phyloP scores from a whole-genome alignment of 169 alveolate genomes.

The Plasmodium vivax region DNA sequence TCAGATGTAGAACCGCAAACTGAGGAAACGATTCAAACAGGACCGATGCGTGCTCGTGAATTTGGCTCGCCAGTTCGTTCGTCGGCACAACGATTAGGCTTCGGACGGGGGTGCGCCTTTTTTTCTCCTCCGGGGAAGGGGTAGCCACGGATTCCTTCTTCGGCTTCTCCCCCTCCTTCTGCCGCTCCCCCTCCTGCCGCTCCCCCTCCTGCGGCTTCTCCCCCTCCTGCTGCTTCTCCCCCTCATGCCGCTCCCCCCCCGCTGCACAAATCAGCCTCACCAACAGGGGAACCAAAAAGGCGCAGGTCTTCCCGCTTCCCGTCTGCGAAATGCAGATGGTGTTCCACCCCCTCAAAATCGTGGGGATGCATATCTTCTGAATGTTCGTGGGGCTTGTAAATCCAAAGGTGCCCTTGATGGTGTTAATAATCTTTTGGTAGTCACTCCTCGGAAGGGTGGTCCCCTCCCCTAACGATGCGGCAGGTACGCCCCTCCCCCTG shows the following conservation, averaged over 20 bases:
- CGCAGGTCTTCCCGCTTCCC: constrained; percentile 87
- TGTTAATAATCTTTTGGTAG: constrained; percentile 13
- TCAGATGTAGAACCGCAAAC: not conserved
- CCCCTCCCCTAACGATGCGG: not conserved
- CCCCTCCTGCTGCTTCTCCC: not conserved
- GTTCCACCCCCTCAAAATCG: constrained; percentile 78
- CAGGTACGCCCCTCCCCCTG: not conserved
- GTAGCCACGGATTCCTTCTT: no score
- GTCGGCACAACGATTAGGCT: constrained; percentile 69
- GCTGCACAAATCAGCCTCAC: not conserved
- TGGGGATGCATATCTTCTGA: constrained; percentile 78
- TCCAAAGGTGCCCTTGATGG: constrained; percentile 30
- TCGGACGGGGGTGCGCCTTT: not conserved
- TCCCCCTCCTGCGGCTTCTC: not conserved
- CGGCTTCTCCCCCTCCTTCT: no score
- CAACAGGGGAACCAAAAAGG: constrained; percentile 81
- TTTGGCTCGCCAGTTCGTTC: constrained; percentile 47
- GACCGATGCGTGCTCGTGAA: constrained; percentile 45
- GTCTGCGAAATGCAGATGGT: constrained; percentile 85
- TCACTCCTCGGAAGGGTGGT: not conserved
- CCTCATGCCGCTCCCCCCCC: not conserved
- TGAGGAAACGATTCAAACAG: constrained; percentile 33
- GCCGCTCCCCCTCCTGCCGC: not conserved
- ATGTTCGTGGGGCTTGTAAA: constrained; percentile 48
- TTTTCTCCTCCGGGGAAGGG: not conserved